These are phyloP conservation scores for Sclerospora graminicola DNA, from an alignment of 352 stramenopile species.

Conservation along the genomic window DNA sequence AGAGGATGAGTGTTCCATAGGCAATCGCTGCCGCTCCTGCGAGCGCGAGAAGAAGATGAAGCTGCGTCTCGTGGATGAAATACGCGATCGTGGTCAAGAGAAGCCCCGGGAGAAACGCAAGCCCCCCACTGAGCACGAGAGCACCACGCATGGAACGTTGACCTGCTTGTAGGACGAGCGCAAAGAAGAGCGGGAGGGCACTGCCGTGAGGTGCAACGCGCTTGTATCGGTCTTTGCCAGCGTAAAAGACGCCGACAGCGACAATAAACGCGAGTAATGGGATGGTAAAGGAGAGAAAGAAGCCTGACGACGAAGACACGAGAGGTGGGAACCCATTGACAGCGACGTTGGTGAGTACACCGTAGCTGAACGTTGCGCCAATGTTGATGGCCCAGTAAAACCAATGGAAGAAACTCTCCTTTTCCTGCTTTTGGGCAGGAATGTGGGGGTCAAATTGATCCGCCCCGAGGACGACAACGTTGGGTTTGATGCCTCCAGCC, in stretches of 20 bases:
- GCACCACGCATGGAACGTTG: constrained; percentile 39
- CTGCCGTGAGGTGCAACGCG: constrained; percentile 68
- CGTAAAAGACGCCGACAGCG: constrained; percentile 72
- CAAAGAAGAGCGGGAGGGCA: constrained; percentile 61
- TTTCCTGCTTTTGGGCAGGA: constrained; percentile 54
- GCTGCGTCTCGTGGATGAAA: constrained; percentile 50
- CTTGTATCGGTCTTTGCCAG: constrained; percentile 47
- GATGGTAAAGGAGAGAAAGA: constrained; percentile 85
- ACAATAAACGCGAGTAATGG: constrained; percentile 73
- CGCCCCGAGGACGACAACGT: constrained; percentile 62
- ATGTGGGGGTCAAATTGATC: constrained; percentile 78
- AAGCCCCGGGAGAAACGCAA: constrained; percentile 66
- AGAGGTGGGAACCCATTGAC: constrained; percentile 84
- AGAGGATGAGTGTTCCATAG: constrained; percentile 63
- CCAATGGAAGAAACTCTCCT: constrained; percentile 90
- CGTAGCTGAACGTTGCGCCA: constrained; percentile 86
- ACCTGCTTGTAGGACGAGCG: constrained; percentile 53
- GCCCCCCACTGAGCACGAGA: constrained; percentile 62
- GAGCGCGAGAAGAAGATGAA: constrained; percentile 55
- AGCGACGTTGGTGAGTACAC: constrained; percentile 82
- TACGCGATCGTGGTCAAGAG: constrained; percentile 71
- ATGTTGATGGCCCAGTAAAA: constrained; percentile 93
- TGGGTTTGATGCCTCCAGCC: constrained; percentile 66
- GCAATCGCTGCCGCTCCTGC: constrained; percentile 36
- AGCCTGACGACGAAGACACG: constrained; percentile 73